Conservation (phyloP, 495 filamentous ascomycete genomes). For the Penicillium coprophilum region DNA sequence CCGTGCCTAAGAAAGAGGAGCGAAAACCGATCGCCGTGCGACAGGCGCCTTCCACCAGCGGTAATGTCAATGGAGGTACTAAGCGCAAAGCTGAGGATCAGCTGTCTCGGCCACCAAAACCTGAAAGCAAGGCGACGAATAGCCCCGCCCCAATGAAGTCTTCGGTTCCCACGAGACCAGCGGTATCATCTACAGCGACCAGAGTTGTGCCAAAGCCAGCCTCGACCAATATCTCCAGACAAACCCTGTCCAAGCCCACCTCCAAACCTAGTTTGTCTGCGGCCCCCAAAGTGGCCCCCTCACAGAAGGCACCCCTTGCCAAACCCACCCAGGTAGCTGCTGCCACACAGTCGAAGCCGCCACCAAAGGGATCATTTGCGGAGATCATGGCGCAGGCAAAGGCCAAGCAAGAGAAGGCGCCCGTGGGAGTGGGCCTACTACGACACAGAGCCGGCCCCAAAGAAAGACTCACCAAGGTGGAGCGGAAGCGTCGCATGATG, state of each 20-base stretch:
- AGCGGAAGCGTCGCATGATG: conserved; percentile 40
- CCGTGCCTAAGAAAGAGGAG: conserved; percentile 28
- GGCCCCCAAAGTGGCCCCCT: conserved; percentile 22
- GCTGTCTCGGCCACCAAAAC: conserved; percentile 32
- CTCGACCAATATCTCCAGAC: conserved; percentile 12
- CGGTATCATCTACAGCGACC: conserved; percentile 15
- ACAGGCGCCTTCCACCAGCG: conserved; percentile 18
- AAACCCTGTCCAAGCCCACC: conserved; percentile 20
- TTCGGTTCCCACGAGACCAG: conserved; percentile 3
- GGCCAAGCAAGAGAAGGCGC: conserved; percentile 37
- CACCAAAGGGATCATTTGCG: conserved; percentile 45
- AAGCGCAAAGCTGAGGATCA: conserved; percentile 50
- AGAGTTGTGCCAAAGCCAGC: conserved; percentile 20
- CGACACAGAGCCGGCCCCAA: conserved; percentile 41
- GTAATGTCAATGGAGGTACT: conserved; percentile 28
- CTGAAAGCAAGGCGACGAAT: conserved; percentile 21
- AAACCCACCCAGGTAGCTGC: conserved; percentile 15
- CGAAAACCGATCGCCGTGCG: conserved; percentile 22
- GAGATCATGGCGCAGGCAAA: conserved; percentile 45
- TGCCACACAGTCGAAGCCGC: conserved; percentile 32
- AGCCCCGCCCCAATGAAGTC: conserved; percentile 16
- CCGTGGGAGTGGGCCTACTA: conserved; percentile 35
- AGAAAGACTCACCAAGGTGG: conserved; percentile 39
- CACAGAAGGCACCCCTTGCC: conserved; percentile 6
- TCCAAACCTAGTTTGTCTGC: conserved; percentile 19